A percentile compares a stretch with the other conserved stretches of the same genome.
Conservation (phyloP, 208 protist species). For the Leishmania tropica region DNA sequence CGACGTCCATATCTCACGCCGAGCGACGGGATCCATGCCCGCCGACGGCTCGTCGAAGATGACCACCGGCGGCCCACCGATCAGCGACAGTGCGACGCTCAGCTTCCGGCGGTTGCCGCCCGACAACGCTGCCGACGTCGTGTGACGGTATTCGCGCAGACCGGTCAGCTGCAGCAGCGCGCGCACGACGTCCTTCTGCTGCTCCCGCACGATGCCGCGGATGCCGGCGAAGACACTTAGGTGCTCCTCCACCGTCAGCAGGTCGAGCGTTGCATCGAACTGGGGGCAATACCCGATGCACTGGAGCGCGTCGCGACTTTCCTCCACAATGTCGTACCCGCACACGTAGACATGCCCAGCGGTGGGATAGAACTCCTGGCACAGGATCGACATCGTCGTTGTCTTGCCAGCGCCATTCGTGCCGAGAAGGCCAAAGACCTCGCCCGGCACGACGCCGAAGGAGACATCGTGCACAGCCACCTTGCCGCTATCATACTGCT, state of each 20-base stretch:
- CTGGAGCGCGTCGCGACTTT: constrained; percentile 44
- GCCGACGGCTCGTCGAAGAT: constrained; percentile 76
- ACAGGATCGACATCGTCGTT: constrained; percentile 76
- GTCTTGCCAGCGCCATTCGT: constrained; percentile 91
- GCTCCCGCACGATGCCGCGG: constrained; percentile 39
- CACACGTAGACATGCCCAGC: constrained; percentile 47
- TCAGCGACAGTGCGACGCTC: constrained; percentile 57
- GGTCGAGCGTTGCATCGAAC: constrained; percentile 89
- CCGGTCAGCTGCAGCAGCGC: constrained; percentile 30
- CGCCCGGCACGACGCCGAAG: constrained; percentile 63
- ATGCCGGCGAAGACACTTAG: constrained; percentile 85
- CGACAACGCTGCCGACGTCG: constrained; percentile 23
- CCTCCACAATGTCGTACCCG: constrained; percentile 39
- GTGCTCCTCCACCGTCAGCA: constrained; percentile 92
- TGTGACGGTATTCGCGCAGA: constrained; percentile 30
- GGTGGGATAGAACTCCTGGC: constrained; percentile 62
- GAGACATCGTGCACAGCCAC: constrained; percentile 58
- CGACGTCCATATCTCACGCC: constrained; percentile 67
- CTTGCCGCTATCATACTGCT: constrained; percentile 29
- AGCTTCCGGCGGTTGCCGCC: constrained; percentile 81
- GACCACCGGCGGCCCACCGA: constrained; percentile 57
- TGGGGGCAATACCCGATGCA: constrained; percentile 95
- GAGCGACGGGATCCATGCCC: constrained; percentile 68
- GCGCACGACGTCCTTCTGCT: constrained; percentile 27
- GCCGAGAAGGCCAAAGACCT: constrained; percentile 84